These are phyloP conservation scores for Meira miltonrushii DNA, from an alignment of 1,284 basidiomycete genomes.

Conservation along the genomic window DNA sequence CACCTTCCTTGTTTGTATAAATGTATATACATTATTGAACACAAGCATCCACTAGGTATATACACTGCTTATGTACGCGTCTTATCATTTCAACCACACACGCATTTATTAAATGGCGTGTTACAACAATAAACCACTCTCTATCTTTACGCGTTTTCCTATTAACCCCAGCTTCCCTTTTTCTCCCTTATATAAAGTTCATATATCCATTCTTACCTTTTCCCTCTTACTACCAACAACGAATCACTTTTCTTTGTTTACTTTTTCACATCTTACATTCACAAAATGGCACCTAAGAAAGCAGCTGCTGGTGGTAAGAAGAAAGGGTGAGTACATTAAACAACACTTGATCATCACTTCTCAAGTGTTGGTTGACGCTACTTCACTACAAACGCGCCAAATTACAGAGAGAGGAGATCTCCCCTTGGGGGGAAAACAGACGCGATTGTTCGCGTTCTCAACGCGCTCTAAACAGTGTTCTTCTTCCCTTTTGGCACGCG, in stretches of 20 bases:
- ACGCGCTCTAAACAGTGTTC: neutral
- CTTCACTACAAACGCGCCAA: neutral
- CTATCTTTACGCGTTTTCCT: no score
- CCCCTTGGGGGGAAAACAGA: neutral
- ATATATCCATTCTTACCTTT: neutral
- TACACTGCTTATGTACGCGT: no score
- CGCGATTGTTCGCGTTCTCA: neutral
- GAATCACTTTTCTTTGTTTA: neutral
- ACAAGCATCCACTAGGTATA: no score
- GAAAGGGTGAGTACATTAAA: slow-evolving; percentile 9
- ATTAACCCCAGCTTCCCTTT: no score
- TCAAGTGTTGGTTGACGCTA: neutral
- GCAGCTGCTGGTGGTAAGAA: slow-evolving; percentile 5
- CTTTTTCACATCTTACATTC: neutral
- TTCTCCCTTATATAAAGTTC: neutral
- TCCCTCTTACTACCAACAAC: neutral
- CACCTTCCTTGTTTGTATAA: no score
- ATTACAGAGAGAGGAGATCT: no score
- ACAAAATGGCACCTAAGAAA: slow-evolving; percentile 12
- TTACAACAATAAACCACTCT: no score
- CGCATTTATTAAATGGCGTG: no score
- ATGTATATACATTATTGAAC: no score
- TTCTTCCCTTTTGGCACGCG: neutral
- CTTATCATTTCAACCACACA: no score
- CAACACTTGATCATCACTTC: neutral